phyloP scores from a whole-genome alignment of 23 red algal genomes.

The Gracilaria gracilis region DNA sequence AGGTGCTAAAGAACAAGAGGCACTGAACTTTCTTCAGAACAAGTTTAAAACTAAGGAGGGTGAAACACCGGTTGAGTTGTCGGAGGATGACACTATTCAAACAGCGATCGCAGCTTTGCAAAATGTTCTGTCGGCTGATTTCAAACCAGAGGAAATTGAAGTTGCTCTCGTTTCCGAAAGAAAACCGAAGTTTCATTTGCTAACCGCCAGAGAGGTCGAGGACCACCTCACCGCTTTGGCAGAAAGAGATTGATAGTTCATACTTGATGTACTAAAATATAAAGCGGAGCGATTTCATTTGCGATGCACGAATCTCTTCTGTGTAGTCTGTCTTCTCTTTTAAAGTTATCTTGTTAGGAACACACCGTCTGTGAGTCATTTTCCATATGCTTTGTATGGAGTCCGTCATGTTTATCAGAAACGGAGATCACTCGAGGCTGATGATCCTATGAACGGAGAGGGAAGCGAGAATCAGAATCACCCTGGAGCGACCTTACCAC shows the following conservation, averaged over 20 bases:
- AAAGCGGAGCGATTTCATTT: conserved; percentile 16
- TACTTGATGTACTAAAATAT: neutral
- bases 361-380: neutral
- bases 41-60: conserved; percentile 83
- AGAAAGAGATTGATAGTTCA: conserved; percentile 79
- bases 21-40: conserved; percentile 93
- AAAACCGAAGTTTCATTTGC: conserved; percentile 77
- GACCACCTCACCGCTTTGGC: conserved; percentile 76
- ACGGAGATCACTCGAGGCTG: neutral
- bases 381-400: neutral
- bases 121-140: conserved; percentile 82
- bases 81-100: conserved; percentile 82
- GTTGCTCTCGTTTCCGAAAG: conserved; percentile 83
- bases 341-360: neutral
- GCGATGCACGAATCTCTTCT: neutral
- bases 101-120: conserved; percentile 90
- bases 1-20: conserved; percentile 94
- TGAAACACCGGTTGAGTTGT: conserved; percentile 59
- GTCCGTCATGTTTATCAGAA: neutral
- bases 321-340: neutral
- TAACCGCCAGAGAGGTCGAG: conserved; percentile 86
- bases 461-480: neutral
- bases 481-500: conserved; percentile 15
- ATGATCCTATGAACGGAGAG: neutral
- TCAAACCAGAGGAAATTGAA: conserved; percentile 89